Conservation (phyloP, 306 rosid species). For the Ochetophila trinervis region DNA sequence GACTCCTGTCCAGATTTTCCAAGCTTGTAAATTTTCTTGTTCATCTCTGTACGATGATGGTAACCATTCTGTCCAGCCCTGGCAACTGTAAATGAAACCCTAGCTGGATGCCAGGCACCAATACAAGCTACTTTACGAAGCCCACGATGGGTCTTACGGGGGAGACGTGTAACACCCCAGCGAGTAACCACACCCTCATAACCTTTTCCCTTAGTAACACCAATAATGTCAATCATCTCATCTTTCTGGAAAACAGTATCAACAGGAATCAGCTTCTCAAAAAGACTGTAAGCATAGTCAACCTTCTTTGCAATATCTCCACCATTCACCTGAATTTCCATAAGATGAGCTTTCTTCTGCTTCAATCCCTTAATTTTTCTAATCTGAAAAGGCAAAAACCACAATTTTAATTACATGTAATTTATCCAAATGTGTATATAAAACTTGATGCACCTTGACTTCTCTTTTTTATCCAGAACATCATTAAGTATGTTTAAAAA, state of each 20-base stretch:
- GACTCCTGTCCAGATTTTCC: conserved; percentile 40
- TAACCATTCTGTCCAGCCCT: conserved; percentile 91
- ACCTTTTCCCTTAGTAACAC: conserved; percentile 82
- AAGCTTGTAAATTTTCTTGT: conserved; percentile 45
- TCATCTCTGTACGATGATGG: conserved; percentile 74
- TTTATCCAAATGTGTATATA: too few relatives aligned
- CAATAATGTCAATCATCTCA: conserved; percentile 83
- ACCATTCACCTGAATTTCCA: conserved; percentile 55
- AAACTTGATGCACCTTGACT: too few relatives aligned
- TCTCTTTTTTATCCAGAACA: background rate
- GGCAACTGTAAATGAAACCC: conserved; percentile 83
- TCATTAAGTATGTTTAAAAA: too few relatives aligned
- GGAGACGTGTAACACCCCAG: conserved; percentile 89
- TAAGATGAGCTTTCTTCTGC: conserved; percentile 54
- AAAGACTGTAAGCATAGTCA: conserved; percentile 36
- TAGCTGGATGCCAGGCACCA: conserved; percentile 95
- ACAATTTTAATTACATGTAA: background rate
- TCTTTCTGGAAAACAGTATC: conserved; percentile 85
- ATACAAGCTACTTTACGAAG: conserved; percentile 80
- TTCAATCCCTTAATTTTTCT: conserved; percentile 44
- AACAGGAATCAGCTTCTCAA: conserved; percentile 55
- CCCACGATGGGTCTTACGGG: conserved; percentile 86
- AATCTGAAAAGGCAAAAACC: conserved; percentile 22
- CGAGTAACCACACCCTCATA: conserved; percentile 86
- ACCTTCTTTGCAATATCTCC: conserved; percentile 36